Percentiles rank a stretch among this genome's conserved stretches.
Conservation (phyloP, 371 early-diverging fungal genomes). For the Actinomucor elegans region DNA sequence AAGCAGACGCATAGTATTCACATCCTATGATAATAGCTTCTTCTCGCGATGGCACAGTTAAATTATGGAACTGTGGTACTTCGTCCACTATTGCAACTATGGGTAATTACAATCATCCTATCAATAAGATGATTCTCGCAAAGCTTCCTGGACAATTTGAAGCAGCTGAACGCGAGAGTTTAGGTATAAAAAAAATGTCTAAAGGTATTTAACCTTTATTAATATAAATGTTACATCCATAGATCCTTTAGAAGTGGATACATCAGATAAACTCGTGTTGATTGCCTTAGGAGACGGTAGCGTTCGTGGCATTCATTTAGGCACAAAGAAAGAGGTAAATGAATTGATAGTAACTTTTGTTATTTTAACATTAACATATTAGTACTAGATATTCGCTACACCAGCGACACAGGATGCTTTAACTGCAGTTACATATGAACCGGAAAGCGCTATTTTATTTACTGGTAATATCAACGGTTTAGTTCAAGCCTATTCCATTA, state of each 20-base stretch:
- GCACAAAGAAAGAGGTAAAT: slow-evolving; percentile 57
- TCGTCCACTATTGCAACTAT: slow-evolving; percentile 41
- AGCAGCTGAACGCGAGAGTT: slow-evolving; percentile 9
- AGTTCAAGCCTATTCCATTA: slow-evolving; percentile 14
- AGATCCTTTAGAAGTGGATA: slow-evolving; percentile 57
- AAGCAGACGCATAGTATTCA: too few relatives aligned
- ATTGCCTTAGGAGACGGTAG: slow-evolving; percentile 49
- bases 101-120: slow-evolving; percentile 20
- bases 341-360: too few relatives aligned
- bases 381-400: slow-evolving; percentile 25
- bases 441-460: slow-evolving; percentile 15
- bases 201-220: too few relatives aligned
- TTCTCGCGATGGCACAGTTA: slow-evolving; percentile 55
- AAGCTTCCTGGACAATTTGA: slow-evolving; percentile 24
- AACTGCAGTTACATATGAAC: slow-evolving; percentile 29
- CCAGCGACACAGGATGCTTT: slow-evolving; percentile 1
- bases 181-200: slow-evolving; percentile 18
- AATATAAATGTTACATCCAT: not conserved
- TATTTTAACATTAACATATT: not conserved
- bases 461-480: slow-evolving; percentile 29
- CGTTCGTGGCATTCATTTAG: slow-evolving; percentile 50
- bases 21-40: too few relatives aligned
- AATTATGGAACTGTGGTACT: slow-evolving; percentile 60
- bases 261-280: slow-evolving; percentile 48
- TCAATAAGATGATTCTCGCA: slow-evolving; percentile 39